These are phyloP conservation scores for Taphrina deformans DNA, from an alignment of 1,139 yeast genomes.

Conservation along the genomic window DNA sequence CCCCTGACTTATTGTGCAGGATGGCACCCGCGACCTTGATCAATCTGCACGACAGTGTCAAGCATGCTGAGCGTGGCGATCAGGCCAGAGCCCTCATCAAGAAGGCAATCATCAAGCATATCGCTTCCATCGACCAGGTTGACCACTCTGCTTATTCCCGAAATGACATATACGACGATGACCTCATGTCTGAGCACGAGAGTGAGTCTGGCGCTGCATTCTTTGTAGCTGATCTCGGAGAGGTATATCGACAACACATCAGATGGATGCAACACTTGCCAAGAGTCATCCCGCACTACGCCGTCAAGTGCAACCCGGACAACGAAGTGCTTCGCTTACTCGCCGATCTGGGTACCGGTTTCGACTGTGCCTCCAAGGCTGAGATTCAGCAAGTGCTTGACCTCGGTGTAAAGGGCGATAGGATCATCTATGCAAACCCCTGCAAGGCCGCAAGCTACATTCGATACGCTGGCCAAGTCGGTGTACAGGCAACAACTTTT, in stretches of 20 bases:
- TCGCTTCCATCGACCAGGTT: constrained; percentile 1
- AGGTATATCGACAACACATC: constrained; percentile 59
- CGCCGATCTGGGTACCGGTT: constrained; percentile 65
- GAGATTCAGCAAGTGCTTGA: constrained; percentile 71
- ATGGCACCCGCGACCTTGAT: constrained; percentile 21
- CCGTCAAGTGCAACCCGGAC: constrained; percentile 91
- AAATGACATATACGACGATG: background rate
- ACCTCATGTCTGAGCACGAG: background rate
- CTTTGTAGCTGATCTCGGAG: constrained; percentile 82
- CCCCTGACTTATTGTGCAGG: background rate
- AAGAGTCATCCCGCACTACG: constrained; percentile 72
- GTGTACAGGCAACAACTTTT: constrained; percentile 76
- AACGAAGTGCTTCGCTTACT: constrained; percentile 58
- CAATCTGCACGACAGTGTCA: background rate
- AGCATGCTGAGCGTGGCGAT: background rate
- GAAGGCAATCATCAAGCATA: constrained; percentile 1
- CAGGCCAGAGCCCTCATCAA: constrained; percentile 4
- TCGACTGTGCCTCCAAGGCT: constrained; percentile 89
- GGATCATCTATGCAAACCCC: constrained; percentile 90
- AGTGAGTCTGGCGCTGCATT: constrained; percentile 51
- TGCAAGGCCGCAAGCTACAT: constrained; percentile 82
- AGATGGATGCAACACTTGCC: constrained; percentile 70
- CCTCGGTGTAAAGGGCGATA: constrained; percentile 61
- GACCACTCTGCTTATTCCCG: background rate
- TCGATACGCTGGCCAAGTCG: constrained; percentile 60